These are phyloP conservation scores for Zymoseptoria ardabiliae DNA, from an alignment of 2,329 filamentous ascomycete genomes.

Conservation along the genomic window DNA sequence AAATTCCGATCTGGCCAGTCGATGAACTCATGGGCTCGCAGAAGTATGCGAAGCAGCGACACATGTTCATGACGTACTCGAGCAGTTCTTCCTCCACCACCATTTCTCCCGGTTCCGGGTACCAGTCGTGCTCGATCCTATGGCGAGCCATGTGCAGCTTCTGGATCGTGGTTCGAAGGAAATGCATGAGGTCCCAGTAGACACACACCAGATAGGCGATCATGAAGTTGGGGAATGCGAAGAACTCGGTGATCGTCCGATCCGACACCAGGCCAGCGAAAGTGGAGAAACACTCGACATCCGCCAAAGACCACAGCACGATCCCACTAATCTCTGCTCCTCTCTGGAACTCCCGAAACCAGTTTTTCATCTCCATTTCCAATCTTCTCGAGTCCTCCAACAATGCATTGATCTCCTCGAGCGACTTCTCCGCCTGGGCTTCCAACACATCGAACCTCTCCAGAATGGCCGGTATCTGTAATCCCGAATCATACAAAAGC, in stretches of 20 bases:
- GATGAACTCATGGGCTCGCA: conserved; percentile 23
- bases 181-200: conserved; percentile 28
- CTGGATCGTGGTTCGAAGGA: conserved; percentile 20
- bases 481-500: conserved; percentile 23
- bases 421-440: background rate
- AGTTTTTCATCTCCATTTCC: conserved; percentile 18
- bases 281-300: conserved; percentile 20
- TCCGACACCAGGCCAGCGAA: conserved; percentile 20
- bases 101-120: conserved; percentile 8
- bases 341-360: conserved; percentile 18
- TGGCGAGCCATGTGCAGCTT: conserved; percentile 17
- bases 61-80: conserved; percentile 22
- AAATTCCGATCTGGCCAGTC: conserved; percentile 25
- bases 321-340: conserved; percentile 1
- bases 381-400: conserved; percentile 16
- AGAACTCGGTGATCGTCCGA: conserved; percentile 21
- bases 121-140: conserved; percentile 15
- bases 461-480: conserved; percentile 25
- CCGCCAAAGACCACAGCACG: conserved; percentile 10
- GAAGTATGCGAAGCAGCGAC: conserved; percentile 24
- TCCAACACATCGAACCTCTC: conserved; percentile 21
- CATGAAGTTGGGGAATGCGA: conserved; percentile 24
- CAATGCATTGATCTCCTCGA: conserved; percentile 14
- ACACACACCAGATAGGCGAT: conserved; percentile 24
- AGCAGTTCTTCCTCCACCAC: conserved; percentile 22